Evolutionary conservation across 768 basidiomycete genomes (phyloP).

Genomic region (Lactifluus echinatus): DNA sequence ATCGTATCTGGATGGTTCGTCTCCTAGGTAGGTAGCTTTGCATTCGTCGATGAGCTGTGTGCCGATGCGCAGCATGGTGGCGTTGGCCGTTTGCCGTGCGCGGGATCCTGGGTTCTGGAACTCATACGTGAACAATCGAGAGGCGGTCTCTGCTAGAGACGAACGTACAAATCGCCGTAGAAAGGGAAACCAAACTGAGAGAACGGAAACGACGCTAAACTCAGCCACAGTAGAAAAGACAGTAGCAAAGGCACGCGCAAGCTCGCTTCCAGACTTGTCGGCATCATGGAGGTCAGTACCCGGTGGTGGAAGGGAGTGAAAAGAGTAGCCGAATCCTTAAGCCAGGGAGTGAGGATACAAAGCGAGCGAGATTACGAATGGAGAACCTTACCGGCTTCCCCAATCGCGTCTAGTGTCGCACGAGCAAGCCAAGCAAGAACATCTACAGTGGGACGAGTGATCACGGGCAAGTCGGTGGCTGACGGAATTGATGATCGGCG

Average conservation of each 20-base stretch:
- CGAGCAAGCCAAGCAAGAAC: conserved; percentile 56
- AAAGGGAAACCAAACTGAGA: conserved; percentile 51
- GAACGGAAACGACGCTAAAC: conserved; percentile 43
- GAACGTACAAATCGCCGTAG: conserved; percentile 44
- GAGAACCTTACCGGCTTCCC: conserved; percentile 45
- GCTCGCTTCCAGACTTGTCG: conserved; percentile 35
- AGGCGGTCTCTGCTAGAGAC: conserved; percentile 32
- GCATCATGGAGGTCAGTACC: conserved; percentile 30
- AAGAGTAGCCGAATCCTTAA: conserved; percentile 47
- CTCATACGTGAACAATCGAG: not conserved
- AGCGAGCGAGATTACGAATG: not conserved
- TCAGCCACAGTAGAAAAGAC: conserved; percentile 47
- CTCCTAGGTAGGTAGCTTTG: not conserved
- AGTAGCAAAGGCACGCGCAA: conserved; percentile 45
- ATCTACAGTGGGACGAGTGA: conserved; percentile 35
- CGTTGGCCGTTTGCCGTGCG: conserved; percentile 4
- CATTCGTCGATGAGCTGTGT: conserved; percentile 16
- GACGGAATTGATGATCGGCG: conserved; percentile 2
- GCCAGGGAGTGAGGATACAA: not conserved
- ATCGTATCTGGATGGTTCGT: not conserved
- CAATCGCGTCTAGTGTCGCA: conserved; percentile 70
- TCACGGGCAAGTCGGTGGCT: conserved; percentile 13
- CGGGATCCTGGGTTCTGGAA: conserved; percentile 10
- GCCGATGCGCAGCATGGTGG: conserved; percentile 17
- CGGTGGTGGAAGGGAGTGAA: conserved; percentile 40